These are phyloP conservation scores for Eucalyptus sp. DNA, from an alignment of 345 rosid genomes.

Conservation along the genomic window DNA sequence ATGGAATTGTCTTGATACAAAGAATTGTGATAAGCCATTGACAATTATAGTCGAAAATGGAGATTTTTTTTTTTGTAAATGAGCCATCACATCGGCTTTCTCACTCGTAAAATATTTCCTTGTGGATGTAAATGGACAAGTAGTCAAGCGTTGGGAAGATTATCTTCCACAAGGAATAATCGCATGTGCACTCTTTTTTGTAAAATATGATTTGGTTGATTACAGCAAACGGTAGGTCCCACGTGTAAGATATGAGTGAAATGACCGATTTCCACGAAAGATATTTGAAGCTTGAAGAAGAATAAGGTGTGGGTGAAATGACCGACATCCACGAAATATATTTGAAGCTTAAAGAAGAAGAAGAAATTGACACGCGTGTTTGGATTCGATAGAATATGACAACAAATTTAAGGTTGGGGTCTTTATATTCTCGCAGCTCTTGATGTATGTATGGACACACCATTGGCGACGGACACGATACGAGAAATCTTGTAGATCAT, in stretches of 20 bases:
- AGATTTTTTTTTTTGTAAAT: background rate
- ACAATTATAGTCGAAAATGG: background rate
- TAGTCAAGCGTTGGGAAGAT: background rate
- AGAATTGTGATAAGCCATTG: background rate
- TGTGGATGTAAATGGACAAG: background rate
- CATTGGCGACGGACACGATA: too few relatives aligned
- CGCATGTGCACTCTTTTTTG: too few relatives aligned
- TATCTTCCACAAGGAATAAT: background rate
- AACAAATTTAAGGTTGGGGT: background rate
- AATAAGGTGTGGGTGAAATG: too few relatives aligned
- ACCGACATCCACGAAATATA: accelerated
- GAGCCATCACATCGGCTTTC: background rate
- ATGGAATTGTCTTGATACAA: background rate
- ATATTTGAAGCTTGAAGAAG: background rate
- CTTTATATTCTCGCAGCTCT: background rate
- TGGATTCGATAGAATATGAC: background rate
- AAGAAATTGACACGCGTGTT: background rate
- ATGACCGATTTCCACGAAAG: background rate
- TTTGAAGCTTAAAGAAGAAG: background rate
- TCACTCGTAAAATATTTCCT: background rate
- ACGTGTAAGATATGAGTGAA: background rate
- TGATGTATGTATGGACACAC: background rate
- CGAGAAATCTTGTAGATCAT: background rate
- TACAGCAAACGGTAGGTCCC: background rate
- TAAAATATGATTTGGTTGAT: background rate